A percentile compares a stretch with the other conserved stretches of the same genome.
Evolutionary conservation across 2,329 filamentous ascomycete species (phyloP).

Genomic region (Diaporthe amygdali): DNA sequence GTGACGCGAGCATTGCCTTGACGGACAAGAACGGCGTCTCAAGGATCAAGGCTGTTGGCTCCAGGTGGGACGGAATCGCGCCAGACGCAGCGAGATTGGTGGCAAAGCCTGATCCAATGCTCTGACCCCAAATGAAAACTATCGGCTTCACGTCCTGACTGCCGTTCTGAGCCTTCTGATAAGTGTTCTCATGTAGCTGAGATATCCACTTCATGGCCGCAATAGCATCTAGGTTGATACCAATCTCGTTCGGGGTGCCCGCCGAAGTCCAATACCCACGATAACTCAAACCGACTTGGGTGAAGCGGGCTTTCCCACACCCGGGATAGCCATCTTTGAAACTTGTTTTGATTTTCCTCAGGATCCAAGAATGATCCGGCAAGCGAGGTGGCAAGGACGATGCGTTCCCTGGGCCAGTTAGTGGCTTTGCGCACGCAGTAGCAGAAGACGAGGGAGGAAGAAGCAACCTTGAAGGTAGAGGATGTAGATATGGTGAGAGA

Average conservation of each 20-base stretch:
- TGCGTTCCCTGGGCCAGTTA: constrained; percentile 55
- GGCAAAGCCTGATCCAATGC: constrained; percentile 75
- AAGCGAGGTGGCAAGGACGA: constrained; percentile 63
- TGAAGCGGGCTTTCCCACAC: constrained; percentile 41
- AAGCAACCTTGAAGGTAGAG: constrained; percentile 60
- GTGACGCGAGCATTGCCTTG: constrained; percentile 69
- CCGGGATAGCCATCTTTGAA: constrained; percentile 33
- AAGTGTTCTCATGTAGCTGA: constrained; percentile 40
- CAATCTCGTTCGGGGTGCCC: constrained; percentile 72
- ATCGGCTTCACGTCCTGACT: constrained; percentile 35
- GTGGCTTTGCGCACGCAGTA: not conserved
- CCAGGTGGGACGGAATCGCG: constrained; percentile 42
- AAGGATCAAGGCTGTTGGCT: constrained; percentile 61
- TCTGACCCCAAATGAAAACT: constrained; percentile 77
- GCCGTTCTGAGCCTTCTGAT: constrained; percentile 23
- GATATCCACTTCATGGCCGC: constrained; percentile 69
- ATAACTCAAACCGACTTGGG: constrained; percentile 64
- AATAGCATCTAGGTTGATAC: constrained; percentile 71
- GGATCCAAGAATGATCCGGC: constrained; percentile 59
- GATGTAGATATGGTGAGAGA: constrained; percentile 50
- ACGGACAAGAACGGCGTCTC: constrained; percentile 80
- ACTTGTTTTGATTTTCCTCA: constrained; percentile 49
- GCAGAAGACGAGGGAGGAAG: no score
- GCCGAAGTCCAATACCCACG: constrained; percentile 81
- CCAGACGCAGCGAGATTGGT: constrained; percentile 60